These are phyloP conservation scores for Candida krabiensis DNA, from an alignment of 805 yeast genomes.

Conservation along the genomic window DNA sequence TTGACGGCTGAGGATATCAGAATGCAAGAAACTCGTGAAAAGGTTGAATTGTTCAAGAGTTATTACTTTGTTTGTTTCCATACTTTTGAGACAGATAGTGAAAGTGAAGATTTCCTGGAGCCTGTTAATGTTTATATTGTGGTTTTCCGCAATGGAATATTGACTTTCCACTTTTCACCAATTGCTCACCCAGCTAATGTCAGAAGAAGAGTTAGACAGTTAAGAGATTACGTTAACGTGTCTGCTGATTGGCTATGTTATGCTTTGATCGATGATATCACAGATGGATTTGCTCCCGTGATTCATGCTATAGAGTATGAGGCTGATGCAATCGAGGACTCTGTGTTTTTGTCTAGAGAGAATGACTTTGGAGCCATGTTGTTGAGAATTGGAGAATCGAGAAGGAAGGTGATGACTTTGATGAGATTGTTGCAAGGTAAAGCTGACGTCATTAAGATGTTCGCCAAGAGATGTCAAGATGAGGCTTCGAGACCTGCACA, in stretches of 20 bases:
- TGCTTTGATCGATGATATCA: conserved; percentile 79
- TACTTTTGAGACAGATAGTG: conserved; percentile 85
- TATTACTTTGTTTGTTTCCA: conserved; percentile 97
- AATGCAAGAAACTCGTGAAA: conserved; percentile 95
- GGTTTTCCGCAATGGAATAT: conserved; percentile 65
- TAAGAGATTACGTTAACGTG: conserved; percentile 75
- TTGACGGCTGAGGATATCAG: conserved; percentile 96
- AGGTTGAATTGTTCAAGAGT: conserved; percentile 85
- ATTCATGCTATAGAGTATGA: conserved; percentile 76
- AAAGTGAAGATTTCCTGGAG: conserved; percentile 79
- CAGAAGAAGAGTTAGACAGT: conserved; percentile 77
- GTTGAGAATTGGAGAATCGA: conserved; percentile 80
- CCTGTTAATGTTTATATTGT: conserved; percentile 77
- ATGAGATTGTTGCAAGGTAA: conserved; percentile 88
- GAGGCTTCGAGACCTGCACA: conserved; percentile 35
- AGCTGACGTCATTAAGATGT: conserved; percentile 95
- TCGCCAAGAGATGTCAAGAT: conserved; percentile 92
- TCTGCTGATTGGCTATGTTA: conserved; percentile 82
- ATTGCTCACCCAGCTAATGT: conserved; percentile 71
- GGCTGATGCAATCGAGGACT: conserved; percentile 80
- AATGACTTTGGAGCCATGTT: conserved; percentile 76
- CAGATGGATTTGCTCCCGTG: conserved; percentile 83
- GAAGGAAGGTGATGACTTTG: conserved; percentile 89
- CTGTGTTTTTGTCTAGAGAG: conserved; percentile 78
- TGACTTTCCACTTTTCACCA: conserved; percentile 71